phyloP scores from a whole-genome alignment of 202 grass and related monocot genomes.

The Digitaria exilis region DNA sequence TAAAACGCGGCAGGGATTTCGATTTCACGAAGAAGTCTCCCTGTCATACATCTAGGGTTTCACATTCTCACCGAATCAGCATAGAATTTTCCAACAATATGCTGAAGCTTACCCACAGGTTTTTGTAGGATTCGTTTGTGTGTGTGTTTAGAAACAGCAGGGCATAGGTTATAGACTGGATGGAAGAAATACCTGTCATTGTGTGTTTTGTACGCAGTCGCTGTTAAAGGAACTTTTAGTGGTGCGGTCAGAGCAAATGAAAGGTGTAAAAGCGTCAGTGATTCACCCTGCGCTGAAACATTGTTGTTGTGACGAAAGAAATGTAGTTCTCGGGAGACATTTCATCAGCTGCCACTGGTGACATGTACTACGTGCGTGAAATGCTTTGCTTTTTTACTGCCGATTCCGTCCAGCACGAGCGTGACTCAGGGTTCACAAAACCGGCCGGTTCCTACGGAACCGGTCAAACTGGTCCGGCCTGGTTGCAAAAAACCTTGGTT shows the following conservation, averaged over 20 bases:
- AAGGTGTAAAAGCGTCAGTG: not conserved
- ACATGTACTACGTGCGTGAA: not conserved
- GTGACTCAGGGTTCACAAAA: too few relatives aligned
- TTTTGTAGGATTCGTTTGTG: not conserved
- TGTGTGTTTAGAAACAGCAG: not conserved
- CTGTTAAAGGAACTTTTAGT: not conserved
- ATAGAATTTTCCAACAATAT: constrained; percentile 60
- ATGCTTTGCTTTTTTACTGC: not conserved
- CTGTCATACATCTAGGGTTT: constrained; percentile 25
- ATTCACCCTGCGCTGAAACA: not conserved
- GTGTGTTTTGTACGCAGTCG: not conserved
- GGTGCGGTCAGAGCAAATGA: not conserved
- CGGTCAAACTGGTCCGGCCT: too few relatives aligned
- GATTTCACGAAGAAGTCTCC: not conserved
- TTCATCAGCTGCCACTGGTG: not conserved
- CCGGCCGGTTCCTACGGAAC: too few relatives aligned
- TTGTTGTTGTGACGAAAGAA: not conserved
- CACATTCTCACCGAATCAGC: constrained; percentile 27
- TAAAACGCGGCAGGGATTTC: not conserved
- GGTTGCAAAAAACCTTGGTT: too few relatives aligned
- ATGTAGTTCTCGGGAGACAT: not conserved
- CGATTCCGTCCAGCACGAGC: not conserved
- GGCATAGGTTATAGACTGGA: not conserved
- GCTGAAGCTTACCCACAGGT: constrained; percentile 37
- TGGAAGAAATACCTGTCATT: not conserved